Evolutionary conservation across 192 early-diverging fungal genomes (phyloP).

Genomic region (Jimgerdemannia lactiflua): DNA sequence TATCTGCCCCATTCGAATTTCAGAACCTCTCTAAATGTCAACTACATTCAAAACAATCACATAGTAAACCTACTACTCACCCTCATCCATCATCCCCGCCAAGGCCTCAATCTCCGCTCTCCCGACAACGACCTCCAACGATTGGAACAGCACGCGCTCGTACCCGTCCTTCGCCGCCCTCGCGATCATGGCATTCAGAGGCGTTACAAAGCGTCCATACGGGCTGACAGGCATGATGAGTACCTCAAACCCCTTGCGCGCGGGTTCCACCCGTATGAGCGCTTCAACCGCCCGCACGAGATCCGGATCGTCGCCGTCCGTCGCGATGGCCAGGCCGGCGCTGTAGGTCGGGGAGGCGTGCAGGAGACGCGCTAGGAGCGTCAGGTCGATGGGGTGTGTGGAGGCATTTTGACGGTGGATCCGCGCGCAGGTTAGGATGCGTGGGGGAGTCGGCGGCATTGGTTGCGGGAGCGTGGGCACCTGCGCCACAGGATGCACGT

Average conservation of each 20-base stretch:
- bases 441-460: background rate
- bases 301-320: background rate
- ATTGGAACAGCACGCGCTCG: background rate
- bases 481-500: too few species aligned
- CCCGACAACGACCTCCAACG: background rate
- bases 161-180: background rate
- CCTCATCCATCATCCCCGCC: background rate
- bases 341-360: background rate
- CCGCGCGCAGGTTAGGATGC: background rate
- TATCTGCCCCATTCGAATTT: background rate
- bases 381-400: background rate
- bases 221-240: background rate
- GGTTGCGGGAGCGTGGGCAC: too few species aligned
- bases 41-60: background rate
- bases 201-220: background rate
- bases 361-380: background rate
- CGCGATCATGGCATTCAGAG: background rate
- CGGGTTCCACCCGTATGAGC: background rate
- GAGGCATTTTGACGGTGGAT: background rate
- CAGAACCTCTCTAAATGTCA: background rate
- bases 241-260: background rate
- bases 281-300: background rate
- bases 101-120: background rate
- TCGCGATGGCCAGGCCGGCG: background rate
- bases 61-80: background rate